A percentile compares a stretch with the other conserved stretches of the same genome.
phyloP scores from a whole-genome alignment of 257 asterid genomes.

The Salvia hispanica region DNA sequence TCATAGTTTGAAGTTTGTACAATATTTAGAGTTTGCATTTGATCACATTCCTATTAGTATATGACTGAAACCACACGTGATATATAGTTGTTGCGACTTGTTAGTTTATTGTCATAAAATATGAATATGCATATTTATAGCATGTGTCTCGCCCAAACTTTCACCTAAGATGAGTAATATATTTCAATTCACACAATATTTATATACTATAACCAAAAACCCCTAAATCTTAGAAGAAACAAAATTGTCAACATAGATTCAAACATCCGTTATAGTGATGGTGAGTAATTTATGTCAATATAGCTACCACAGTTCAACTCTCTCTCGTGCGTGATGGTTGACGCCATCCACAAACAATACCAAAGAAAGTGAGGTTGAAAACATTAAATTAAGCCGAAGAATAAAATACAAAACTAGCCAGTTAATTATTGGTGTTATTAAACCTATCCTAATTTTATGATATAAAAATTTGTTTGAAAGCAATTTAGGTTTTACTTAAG shows the following conservation, averaged over 20 bases:
- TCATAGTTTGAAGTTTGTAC: too few relatives aligned
- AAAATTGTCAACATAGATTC: neutral
- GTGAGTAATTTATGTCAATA: slow-evolving; percentile 6
- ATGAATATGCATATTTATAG: too few relatives aligned
- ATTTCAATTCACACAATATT: neutral
- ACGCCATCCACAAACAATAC: slow-evolving; percentile 35
- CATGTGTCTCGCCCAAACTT: too few relatives aligned
- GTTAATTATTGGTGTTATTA: slow-evolving; percentile 13
- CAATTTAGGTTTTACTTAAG: slow-evolving; percentile 50
- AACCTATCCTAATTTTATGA: slow-evolving; percentile 7
- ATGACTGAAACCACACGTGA: too few relatives aligned
- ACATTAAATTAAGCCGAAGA: neutral
- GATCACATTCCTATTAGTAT: too few relatives aligned
- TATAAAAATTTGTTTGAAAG: slow-evolving; percentile 35
- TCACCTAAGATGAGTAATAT: neutral
- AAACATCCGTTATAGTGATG: neutral
- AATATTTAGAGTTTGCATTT: too few relatives aligned
- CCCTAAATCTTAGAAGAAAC: neutral
- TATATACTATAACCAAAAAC: neutral
- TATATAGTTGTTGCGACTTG: too few relatives aligned
- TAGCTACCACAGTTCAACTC: slow-evolving; percentile 23
- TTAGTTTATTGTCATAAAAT: too few relatives aligned
- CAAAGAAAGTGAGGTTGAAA: slow-evolving; percentile 16
- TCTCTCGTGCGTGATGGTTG: slow-evolving; percentile 43
- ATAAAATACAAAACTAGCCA: slow-evolving; percentile 3